Percentiles rank a stretch among this genome's conserved stretches.
These are phyloP conservation scores for Cordyceps tenuipes DNA, from an alignment of 2,329 filamentous ascomycete species.

Conservation along the genomic window DNA sequence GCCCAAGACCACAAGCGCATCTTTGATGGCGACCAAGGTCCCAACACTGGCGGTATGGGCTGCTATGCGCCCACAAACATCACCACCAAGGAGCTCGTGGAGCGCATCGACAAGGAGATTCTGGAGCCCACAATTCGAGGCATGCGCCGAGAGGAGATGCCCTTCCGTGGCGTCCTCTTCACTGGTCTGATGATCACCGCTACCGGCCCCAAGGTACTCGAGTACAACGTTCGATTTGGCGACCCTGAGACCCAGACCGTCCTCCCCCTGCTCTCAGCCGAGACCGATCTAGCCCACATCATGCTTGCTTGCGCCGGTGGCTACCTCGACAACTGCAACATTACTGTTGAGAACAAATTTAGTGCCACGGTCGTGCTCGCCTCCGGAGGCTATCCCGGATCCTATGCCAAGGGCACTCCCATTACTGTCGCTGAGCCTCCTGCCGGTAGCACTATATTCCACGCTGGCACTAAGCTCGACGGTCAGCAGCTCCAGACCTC, in stretches of 20 bases:
- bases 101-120: constrained; percentile 69
- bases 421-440: constrained; percentile 42
- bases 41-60: constrained; percentile 96
- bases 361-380: constrained; percentile 92
- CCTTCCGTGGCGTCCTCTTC: constrained; percentile 69
- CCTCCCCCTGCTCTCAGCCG: constrained; percentile 64
- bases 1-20: constrained; percentile 97
- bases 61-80: constrained; percentile 89
- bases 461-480: constrained; percentile 72
- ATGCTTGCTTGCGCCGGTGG: constrained; percentile 79
- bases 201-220: constrained; percentile 70
- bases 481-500: constrained; percentile 61
- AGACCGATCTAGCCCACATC: constrained; percentile 79
- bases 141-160: constrained; percentile 72
- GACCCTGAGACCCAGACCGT: constrained; percentile 89
- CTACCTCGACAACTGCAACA: constrained; percentile 59
- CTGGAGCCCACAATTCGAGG: constrained; percentile 85
- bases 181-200: constrained; percentile 91
- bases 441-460: constrained; percentile 65
- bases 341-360: constrained; percentile 61
- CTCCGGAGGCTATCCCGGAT: constrained; percentile 80
- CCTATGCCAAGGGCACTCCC: constrained; percentile 69
- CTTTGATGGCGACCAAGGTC: constrained; percentile 79
- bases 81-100: constrained; percentile 65
- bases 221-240: constrained; percentile 91